Evolutionary conservation across 78 protist genomes (phyloP).

Genomic region (Thecamonas trahens): DNA sequence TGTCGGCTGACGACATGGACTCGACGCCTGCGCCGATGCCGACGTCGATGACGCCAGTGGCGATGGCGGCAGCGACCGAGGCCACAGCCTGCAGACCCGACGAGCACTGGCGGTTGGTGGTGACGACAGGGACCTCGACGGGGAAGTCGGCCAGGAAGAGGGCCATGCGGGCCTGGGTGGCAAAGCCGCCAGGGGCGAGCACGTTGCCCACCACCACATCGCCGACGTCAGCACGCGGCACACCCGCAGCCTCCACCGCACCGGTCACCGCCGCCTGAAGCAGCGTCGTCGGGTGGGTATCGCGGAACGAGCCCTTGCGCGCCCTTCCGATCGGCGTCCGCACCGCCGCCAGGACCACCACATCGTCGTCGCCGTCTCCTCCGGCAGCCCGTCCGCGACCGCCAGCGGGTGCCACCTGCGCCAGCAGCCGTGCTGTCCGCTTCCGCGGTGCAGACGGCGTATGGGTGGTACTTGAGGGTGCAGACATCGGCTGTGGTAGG

Average conservation of each 20-base stretch:
- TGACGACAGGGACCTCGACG: conserved; percentile 36
- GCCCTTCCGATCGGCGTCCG: conserved; percentile 65
- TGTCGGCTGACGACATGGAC: conserved; percentile 56
- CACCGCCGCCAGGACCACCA: conserved; percentile 8
- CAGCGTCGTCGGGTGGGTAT: conserved; percentile 55
- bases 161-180: conserved; percentile 47
- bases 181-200: conserved; percentile 26
- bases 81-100: conserved; percentile 85
- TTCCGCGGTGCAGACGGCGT: no score
- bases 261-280: conserved; percentile 29
- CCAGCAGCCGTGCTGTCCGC: no score
- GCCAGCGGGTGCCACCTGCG: no score
- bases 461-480: no score
- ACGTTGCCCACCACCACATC: conserved; percentile 61
- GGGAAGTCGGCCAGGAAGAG: conserved; percentile 57
- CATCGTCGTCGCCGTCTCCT: no score
- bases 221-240: conserved; percentile 43
- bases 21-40: conserved; percentile 90
- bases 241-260: conserved; percentile 23
- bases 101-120: conserved; percentile 74
- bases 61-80: conserved; percentile 59
- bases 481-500: no score
- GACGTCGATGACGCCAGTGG: conserved; percentile 49
- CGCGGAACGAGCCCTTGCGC: conserved; percentile 61
- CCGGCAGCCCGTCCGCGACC: no score